phyloP scores from a whole-genome alignment of 2,329 filamentous ascomycete genomes.

The Apiospora aurea region DNA sequence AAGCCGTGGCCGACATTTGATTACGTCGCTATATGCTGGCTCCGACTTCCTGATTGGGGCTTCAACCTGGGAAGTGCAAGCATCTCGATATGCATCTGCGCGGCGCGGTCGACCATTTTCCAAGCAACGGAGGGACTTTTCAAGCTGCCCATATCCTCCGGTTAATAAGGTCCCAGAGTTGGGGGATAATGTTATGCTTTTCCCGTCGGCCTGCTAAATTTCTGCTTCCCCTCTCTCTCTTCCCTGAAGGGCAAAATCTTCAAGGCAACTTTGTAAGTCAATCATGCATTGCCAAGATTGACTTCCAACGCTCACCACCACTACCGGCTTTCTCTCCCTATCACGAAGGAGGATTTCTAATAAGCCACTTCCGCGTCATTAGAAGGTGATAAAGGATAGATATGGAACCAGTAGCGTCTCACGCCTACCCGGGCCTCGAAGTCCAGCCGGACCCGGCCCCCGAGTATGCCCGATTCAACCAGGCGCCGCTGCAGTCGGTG shows the following conservation, averaged over 20 bases:
- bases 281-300: background rate
- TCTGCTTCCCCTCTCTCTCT: background rate
- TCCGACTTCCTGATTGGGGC: background rate
- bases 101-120: too few species aligned
- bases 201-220: background rate
- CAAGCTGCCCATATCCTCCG: too few species aligned
- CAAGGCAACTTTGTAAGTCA: too few species aligned
- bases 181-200: too few species aligned
- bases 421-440: background rate
- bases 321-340: background rate
- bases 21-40: background rate
- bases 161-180: too few species aligned
- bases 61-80: background rate
- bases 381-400: background rate
- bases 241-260: too few species aligned
- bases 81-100: background rate
- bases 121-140: too few species aligned
- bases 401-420: background rate
- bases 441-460: background rate
- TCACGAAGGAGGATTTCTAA: too few species aligned
- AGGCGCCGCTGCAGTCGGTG: too few species aligned
- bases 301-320: background rate
- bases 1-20: background rate
- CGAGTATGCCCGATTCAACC: background rate
- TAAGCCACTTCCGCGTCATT: background rate